These are phyloP conservation scores for Abelmoschus esculentus DNA, from an alignment of 345 rosid genomes.

Conservation along the genomic window DNA sequence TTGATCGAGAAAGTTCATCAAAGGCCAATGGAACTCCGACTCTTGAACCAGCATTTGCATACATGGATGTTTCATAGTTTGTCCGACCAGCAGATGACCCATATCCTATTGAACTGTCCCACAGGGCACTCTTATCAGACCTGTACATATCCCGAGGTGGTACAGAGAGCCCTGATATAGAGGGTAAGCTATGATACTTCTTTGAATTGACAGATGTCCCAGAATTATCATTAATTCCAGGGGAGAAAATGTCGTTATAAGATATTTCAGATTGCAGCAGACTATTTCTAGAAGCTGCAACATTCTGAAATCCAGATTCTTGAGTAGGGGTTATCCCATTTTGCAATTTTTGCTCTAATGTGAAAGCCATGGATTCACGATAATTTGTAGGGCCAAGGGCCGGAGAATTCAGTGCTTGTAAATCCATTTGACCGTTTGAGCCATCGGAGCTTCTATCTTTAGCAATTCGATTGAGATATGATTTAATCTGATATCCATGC, in stretches of 20 bases:
- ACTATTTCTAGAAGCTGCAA: conserved; percentile 45
- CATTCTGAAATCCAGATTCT: conserved; percentile 53
- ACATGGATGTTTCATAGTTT: conserved; percentile 40
- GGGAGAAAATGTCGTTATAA: conserved; percentile 35
- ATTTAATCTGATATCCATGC: conserved; percentile 56
- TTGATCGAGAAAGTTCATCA: background rate
- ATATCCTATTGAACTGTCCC: conserved; percentile 51
- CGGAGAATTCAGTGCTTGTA: conserved; percentile 39
- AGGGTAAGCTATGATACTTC: conserved; percentile 86
- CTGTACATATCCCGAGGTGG: conserved; percentile 29
- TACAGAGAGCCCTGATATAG: conserved; percentile 66
- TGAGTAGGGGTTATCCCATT: conserved; percentile 52
- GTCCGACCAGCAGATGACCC: conserved; percentile 44
- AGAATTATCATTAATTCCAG: conserved; percentile 36
- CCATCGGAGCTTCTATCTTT: conserved; percentile 42
- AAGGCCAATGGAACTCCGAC: background rate
- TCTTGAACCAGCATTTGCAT: conserved; percentile 15
- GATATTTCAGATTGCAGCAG: conserved; percentile 45
- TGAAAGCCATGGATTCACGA: conserved; percentile 44
- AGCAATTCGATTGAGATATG: conserved; percentile 43
- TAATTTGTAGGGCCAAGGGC: conserved; percentile 44
- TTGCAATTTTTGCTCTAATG: conserved; percentile 56
- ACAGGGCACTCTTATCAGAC: conserved; percentile 39
- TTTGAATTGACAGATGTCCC: conserved; percentile 45
- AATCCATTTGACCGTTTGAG: conserved; percentile 50